Conservation (phyloP, 2,329 filamentous ascomycete species). For the Paramyrothecium sp. region DNA sequence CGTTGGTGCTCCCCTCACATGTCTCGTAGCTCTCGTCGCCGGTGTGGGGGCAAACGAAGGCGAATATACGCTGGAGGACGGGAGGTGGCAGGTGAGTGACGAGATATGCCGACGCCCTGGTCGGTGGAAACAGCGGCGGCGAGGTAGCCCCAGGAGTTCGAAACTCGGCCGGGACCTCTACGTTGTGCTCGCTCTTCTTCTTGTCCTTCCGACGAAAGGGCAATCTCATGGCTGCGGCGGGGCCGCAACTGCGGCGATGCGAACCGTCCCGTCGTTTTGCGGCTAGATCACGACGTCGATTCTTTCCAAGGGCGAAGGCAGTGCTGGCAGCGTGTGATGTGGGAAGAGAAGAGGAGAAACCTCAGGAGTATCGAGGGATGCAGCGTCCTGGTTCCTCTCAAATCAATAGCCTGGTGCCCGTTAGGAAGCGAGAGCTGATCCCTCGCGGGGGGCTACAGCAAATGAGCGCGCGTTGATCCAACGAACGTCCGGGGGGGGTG, state of each 20-base stretch:
- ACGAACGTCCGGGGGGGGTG: background rate
- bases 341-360: background rate
- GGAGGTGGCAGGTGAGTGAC: constrained; percentile 60
- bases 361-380: background rate
- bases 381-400: background rate
- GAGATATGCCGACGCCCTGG: constrained; percentile 36
- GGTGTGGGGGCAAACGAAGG: constrained; percentile 79
- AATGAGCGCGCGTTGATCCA: background rate
- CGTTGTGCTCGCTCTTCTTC: constrained; percentile 27
- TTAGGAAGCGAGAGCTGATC: background rate
- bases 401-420: background rate
- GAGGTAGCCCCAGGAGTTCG: constrained; percentile 22
- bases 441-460: background rate
- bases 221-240: constrained; percentile 29
- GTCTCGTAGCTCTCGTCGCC: constrained; percentile 75
- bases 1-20: constrained; percentile 76
- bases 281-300: background rate
- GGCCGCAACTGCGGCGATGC: background rate
- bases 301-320: background rate
- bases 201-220: constrained; percentile 36
- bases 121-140: constrained; percentile 32
- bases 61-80: constrained; percentile 77
- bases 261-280: background rate
- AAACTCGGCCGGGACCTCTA: constrained; percentile 24
- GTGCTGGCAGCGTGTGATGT: background rate